These are phyloP conservation scores for Apostasia ramifera DNA, from an alignment of 106 monocot species.

Conservation along the genomic window DNA sequence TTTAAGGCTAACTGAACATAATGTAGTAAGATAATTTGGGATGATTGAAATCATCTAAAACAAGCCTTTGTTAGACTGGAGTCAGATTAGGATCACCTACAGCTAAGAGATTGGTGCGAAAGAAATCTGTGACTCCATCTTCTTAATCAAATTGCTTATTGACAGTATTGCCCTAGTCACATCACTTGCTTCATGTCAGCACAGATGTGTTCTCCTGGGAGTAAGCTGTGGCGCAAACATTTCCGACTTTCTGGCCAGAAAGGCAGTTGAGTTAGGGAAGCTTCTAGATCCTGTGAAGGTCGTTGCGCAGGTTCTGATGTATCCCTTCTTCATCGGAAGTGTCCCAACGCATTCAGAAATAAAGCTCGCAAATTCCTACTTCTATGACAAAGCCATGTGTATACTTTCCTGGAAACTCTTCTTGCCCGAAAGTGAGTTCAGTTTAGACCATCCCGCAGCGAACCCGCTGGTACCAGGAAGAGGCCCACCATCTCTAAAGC, in stretches of 20 bases:
- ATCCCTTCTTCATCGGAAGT: constrained; percentile 59
- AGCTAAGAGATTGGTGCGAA: no score
- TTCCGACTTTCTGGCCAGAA: constrained; percentile 46
- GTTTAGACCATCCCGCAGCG: constrained; percentile 56
- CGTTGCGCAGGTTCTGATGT: constrained; percentile 62
- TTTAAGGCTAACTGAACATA: no score
- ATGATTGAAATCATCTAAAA: no score
- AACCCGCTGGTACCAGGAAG: constrained; percentile 39
- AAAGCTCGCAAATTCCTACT: constrained; percentile 64
- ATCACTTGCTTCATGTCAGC: neutral
- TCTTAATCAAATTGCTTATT: no score
- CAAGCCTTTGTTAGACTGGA: no score
- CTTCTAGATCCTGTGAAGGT: constrained; percentile 49
- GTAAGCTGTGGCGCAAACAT: constrained; percentile 65
- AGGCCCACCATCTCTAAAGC: constrained; percentile 33
- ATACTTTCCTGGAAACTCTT: constrained; percentile 54
- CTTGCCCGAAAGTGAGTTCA: constrained; percentile 48
- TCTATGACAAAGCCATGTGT: constrained; percentile 63
- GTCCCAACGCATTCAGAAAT: constrained; percentile 50
- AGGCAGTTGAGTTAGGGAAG: constrained; percentile 53
- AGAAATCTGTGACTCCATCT: no score
- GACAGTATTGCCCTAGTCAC: no score
- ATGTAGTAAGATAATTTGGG: no score
- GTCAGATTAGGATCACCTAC: no score
- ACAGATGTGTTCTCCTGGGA: constrained; percentile 59